Percentiles rank a stretch among this genome's conserved stretches.
Evolutionary conservation across 2,329 filamentous ascomycete genomes (phyloP).

Genomic region (Zarea fungicola): DNA sequence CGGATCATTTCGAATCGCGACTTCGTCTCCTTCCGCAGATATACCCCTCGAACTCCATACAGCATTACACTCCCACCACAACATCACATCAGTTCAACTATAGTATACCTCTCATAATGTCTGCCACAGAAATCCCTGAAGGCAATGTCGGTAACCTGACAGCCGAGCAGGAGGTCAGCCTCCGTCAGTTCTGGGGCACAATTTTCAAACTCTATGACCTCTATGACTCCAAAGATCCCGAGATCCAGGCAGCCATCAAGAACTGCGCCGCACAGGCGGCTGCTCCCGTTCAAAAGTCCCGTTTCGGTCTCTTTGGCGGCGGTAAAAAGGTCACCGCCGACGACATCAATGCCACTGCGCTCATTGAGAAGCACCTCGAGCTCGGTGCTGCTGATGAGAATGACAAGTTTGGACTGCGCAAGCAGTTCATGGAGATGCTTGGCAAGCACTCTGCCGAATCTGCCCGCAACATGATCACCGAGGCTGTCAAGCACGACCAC

Average conservation of each 20-base stretch:
- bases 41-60: neutral
- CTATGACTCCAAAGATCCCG: slow-evolving; percentile 20
- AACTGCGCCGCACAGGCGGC: slow-evolving; percentile 27
- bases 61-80: neutral
- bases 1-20: neutral
- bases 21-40: neutral
- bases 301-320: slow-evolving; percentile 58
- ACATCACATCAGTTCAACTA: neutral
- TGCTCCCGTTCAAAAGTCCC: slow-evolving; percentile 59
- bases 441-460: slow-evolving; percentile 21
- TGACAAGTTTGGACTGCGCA: slow-evolving; percentile 56
- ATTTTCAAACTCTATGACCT: slow-evolving; percentile 19
- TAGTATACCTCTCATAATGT: neutral
- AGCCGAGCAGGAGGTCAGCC: slow-evolving; percentile 19
- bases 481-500: slow-evolving; percentile 24
- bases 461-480: slow-evolving; percentile 18
- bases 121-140: slow-evolving; percentile 4
- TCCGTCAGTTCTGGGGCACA: slow-evolving; percentile 22
- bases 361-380: slow-evolving; percentile 10
- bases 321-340: slow-evolving; percentile 32
- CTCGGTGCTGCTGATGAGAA: slow-evolving; percentile 32
- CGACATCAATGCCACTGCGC: slow-evolving; percentile 23
- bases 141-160: slow-evolving; percentile 21
- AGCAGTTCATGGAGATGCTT: slow-evolving; percentile 28
- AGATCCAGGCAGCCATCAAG: slow-evolving; percentile 18